Evolutionary conservation across 2,329 filamentous ascomycete genomes (phyloP).

Genomic region (Amylocarpus encephaloides): DNA sequence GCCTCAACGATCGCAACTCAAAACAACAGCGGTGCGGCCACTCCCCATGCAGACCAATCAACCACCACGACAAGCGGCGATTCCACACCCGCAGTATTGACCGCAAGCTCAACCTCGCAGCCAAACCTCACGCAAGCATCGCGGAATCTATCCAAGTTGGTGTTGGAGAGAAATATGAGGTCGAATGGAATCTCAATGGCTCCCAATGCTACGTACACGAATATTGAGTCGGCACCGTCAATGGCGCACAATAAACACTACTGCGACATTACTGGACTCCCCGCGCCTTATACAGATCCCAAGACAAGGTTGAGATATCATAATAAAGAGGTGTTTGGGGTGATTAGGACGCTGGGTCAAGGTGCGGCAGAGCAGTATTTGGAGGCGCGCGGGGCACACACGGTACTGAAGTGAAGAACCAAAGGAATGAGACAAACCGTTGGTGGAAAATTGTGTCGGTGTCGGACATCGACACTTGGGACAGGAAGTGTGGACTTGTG

Average conservation of each 20-base stretch:
- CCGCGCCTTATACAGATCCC: conserved; percentile 88
- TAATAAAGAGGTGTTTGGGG: conserved; percentile 82
- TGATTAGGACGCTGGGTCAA: conserved; percentile 74
- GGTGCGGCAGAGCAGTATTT: conserved; percentile 82
- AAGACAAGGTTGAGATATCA: conserved; percentile 93
- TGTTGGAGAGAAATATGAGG: conserved; percentile 73
- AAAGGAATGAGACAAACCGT: background rate
- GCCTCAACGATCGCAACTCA: conserved; percentile 79
- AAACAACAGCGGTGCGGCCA: conserved; percentile 73
- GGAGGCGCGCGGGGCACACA: conserved; percentile 85
- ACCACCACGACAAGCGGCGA: conserved; percentile 45
- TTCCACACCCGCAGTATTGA: conserved; percentile 40
- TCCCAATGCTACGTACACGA: conserved; percentile 81
- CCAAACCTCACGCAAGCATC: conserved; percentile 85
- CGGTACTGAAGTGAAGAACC: conserved; percentile 45
- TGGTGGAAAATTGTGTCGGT: background rate
- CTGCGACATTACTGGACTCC: conserved; percentile 90
- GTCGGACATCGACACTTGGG: no score
- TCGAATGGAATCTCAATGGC: conserved; percentile 37
- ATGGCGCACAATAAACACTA: conserved; percentile 81
- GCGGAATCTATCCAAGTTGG: conserved; percentile 77
- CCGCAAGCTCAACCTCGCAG: conserved; percentile 36
- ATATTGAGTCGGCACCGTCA: conserved; percentile 90
- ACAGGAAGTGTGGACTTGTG: no score
- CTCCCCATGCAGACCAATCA: conserved; percentile 50